These are phyloP conservation scores for Backusella tarrabulga DNA, from an alignment of 192 early-diverging fungal species.

Conservation along the genomic window DNA sequence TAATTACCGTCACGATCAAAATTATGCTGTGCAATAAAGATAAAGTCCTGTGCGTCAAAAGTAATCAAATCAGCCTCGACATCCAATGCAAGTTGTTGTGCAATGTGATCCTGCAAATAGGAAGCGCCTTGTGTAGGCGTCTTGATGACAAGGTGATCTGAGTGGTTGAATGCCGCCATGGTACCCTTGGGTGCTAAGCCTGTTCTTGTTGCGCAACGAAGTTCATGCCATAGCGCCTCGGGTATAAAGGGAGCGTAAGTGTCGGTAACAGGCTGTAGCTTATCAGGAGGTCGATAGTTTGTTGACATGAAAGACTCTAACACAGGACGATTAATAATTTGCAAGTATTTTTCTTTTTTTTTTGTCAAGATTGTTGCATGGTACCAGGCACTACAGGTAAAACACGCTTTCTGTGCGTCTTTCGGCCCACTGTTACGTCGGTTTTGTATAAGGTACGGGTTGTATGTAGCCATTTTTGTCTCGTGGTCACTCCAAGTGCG, in stretches of 20 bases:
- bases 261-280: background rate
- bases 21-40: constrained; percentile 48
- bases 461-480: constrained; percentile 4
- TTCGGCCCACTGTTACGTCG: background rate
- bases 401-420: background rate
- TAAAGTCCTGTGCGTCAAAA: constrained; percentile 60
- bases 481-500: background rate
- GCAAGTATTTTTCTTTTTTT: background rate
- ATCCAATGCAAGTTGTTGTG: constrained; percentile 42
- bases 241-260: constrained; percentile 5
- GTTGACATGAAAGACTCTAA: constrained; percentile 20
- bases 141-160: constrained; percentile 41
- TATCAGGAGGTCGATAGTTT: constrained; percentile 3
- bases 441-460: background rate
- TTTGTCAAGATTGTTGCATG: background rate
- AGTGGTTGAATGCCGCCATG: constrained; percentile 10
- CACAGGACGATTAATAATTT: background rate
- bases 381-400: constrained; percentile 10
- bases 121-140: constrained; percentile 42
- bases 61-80: constrained; percentile 56
- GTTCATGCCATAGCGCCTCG: constrained; percentile 22
- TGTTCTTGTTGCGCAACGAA: constrained; percentile 6
- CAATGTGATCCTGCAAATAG: constrained; percentile 41
- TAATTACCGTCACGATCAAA: constrained; percentile 23
- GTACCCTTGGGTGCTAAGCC: constrained; percentile 19